Percentiles rank a stretch among this genome's conserved stretches.
Conservation (phyloP, 768 basidiomycete species). For the Boletus barrowsii region DNA sequence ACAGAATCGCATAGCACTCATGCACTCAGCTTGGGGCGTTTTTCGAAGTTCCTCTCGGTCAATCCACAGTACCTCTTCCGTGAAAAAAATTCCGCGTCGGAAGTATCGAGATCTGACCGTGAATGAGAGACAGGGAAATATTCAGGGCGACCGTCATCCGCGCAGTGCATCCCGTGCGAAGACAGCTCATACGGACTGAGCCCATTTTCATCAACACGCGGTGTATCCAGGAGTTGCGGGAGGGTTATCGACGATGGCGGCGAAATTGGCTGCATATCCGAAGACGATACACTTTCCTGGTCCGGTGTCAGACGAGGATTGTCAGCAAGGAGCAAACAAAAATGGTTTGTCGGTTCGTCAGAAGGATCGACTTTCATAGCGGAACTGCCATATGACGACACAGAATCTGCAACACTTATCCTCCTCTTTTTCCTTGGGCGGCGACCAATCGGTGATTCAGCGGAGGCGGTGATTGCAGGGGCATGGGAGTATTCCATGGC, state of each 20-base stretch:
- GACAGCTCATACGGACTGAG: slow-evolving; percentile 29
- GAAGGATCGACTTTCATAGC: slow-evolving; percentile 24
- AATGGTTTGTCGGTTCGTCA: slow-evolving; percentile 19
- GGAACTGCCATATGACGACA: slow-evolving; percentile 34
- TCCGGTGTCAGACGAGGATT: slow-evolving; percentile 33
- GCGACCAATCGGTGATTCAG: slow-evolving; percentile 27
- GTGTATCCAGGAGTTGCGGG: slow-evolving; percentile 27
- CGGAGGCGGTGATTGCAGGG: slow-evolving; percentile 30
- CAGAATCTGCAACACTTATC: slow-evolving; percentile 35
- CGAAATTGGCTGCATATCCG: slow-evolving; percentile 32
- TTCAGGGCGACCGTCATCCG: slow-evolving; percentile 28
- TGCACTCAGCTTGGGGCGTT: slow-evolving; percentile 25
- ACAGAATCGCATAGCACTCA: slow-evolving; percentile 15
- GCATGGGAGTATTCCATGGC: slow-evolving; percentile 37
- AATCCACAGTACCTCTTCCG: slow-evolving; percentile 23
- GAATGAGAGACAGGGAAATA: slow-evolving; percentile 36
- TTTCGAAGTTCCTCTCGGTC: slow-evolving; percentile 24
- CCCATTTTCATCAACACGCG: slow-evolving; percentile 20
- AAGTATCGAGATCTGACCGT: slow-evolving; percentile 33
- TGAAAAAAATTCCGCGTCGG: slow-evolving; percentile 24
- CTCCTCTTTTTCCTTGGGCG: slow-evolving; percentile 35
- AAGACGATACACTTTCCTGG: slow-evolving; percentile 31
- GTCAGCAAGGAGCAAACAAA: slow-evolving; percentile 25
- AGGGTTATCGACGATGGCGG: slow-evolving; percentile 29
- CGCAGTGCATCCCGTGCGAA: slow-evolving; percentile 13